Evolutionary conservation across 1,284 basidiomycete species (phyloP).

Genomic region (Heterobasidion occidentale): DNA sequence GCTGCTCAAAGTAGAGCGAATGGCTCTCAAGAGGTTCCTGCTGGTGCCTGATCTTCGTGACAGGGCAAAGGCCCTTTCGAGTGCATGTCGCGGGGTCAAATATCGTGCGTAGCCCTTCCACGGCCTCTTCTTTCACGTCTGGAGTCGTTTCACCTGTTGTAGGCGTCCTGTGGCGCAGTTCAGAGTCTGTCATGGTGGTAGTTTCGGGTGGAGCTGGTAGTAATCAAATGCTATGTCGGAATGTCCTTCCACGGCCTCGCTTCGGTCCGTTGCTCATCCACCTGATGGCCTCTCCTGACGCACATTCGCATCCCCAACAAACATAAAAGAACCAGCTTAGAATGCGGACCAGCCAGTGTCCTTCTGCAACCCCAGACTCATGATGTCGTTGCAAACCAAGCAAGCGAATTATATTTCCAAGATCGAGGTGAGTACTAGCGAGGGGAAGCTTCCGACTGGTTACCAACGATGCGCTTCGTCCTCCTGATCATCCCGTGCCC

Average conservation of each 20-base stretch:
- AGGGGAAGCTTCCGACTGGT: neutral
- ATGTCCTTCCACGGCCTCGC: neutral
- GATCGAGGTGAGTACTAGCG: neutral
- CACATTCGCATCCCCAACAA: too few relatives aligned
- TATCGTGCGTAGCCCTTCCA: slow-evolving; percentile 25
- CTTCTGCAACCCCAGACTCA: neutral
- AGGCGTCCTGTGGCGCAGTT: neutral
- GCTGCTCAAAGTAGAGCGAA: slow-evolving; percentile 71
- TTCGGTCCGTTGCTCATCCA: too few relatives aligned
- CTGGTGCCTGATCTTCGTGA: slow-evolving; percentile 47
- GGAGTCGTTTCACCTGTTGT: neutral
- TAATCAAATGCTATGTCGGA: neutral
- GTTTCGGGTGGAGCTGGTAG: neutral
- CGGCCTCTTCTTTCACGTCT: neutral
- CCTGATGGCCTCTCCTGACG: too few relatives aligned
- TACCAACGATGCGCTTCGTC: neutral
- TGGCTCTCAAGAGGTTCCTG: slow-evolving; percentile 49
- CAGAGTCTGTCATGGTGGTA: neutral
- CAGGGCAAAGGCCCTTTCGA: slow-evolving; percentile 65
- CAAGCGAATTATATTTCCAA: neutral
- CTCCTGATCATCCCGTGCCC: neutral
- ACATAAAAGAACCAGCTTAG: too few relatives aligned
- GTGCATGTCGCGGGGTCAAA: slow-evolving; percentile 53
- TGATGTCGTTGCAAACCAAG: neutral
- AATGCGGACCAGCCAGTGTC: too few relatives aligned